Evolutionary conservation across 345 rosid genomes (phyloP), one percentile per base, ranked within the genome.

Genomic region (Gossypium herbaceum): DNA sequence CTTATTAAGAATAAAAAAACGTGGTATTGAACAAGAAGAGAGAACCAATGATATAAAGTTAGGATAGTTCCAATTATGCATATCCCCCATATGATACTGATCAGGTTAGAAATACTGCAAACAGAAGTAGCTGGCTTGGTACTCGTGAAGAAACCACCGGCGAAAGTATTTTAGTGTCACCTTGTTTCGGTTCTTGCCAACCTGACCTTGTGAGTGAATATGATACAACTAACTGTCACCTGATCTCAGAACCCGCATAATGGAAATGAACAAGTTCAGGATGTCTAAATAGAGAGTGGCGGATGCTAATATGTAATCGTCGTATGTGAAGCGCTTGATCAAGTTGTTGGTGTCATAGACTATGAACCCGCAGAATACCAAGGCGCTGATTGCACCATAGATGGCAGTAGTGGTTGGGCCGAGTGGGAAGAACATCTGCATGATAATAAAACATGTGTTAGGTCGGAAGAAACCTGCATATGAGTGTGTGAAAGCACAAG

Each of bases 271-370:
- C 67, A 94, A 89, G 75, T 95, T 95, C 79, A 95, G 88, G 69
- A 95, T 85, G 84, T 92, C 99, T 83, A 95, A 83, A 78, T 95
- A 95, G 58, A 95, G 97, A 56, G 94, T 78, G 44, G 80, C 90
- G 0, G 99, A 92, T 20, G 98, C 98, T 80, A 92, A 84, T 47
- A 95, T 95, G 87, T 95, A 91, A 50, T 95, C 91, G 39, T 95
- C 98, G 19, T 95, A 95, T 0, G 97, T 84, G 89, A 87, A 92
- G 65, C 98, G 97, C 82, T 94, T 94, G 80, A 94, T 94, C 80
- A 94, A 81, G 82, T 95, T 86, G 84, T 95, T 86, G 0, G 99
- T 95, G 84, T 95, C 98, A 7, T 90, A 95, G 57, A 94, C 86
- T 19, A 94, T 87, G 89, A 89, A 94, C 4, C 98, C 99, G 5